Evolutionary conservation across 2,329 filamentous ascomycete genomes (phyloP), one percentile per base, ranked within the genome.

Genomic region (Fusarium multiceps): DNA sequence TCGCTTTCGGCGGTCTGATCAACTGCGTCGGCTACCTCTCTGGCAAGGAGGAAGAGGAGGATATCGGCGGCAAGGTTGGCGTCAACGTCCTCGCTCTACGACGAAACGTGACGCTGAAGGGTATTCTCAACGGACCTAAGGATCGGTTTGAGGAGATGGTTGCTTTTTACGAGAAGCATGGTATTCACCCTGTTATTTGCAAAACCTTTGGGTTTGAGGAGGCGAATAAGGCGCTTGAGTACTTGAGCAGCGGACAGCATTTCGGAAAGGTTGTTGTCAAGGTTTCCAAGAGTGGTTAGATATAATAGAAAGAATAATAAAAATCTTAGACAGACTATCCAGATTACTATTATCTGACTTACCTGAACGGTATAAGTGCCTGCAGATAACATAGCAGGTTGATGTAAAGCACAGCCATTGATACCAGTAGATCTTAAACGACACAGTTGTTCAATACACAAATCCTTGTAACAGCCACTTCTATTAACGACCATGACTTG

Each of bases 81-180:
- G 85, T 89, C 16, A 91, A 91, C 71, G 78, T 91, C 28, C 79
- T 86, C 57, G 83, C 83, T n/a, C 66, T 84, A 66, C 68, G 80
- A 57, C 75, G 81, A 62, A 85, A 84, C 64, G 81, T 83, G 16
- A 85, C 83, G 32, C 75, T 85, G 53, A 83, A 83, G 72, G 83
- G 90, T 0, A 85, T 91, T 9, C 72, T 91, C 28, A 90, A 91
- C 75, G 90, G 89, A 0, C 88, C 89, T 12, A 74, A 78, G 58
- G 81, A 84, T 49, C 77, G 82, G 43, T 83, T 88, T 60, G 84
- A 86, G 76, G 86, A 88, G 77, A 87, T 88, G 84, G 68, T 84
- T 40, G 59, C 48, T 32, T 84, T 85, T 47, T 85, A 86, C 66
- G 79, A 82, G 61, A 73, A 77, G 48, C 78, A 83, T 60, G 54